Percentiles rank a stretch among this genome's conserved stretches.
phyloP scores from a whole-genome alignment of 306 rosid genomes.

The Biancaea sappan region DNA sequence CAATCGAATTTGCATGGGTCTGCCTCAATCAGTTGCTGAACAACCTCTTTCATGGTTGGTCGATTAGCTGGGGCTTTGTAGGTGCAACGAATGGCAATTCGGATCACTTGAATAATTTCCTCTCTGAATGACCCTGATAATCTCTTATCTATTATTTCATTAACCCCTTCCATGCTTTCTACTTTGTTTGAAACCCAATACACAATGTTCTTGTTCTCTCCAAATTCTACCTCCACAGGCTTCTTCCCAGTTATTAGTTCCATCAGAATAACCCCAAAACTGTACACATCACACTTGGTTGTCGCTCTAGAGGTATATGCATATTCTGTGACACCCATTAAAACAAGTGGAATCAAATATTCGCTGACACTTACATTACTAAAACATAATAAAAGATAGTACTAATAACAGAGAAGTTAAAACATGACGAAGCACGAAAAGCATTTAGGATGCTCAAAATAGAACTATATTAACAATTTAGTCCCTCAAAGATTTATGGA shows the following conservation, averaged over 20 bases:
- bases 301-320: slow-evolving; percentile 67
- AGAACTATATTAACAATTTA: too few relatives aligned
- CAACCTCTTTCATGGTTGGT: slow-evolving; percentile 75
- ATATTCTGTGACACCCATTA: slow-evolving; percentile 49
- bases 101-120: slow-evolving; percentile 57
- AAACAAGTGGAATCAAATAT: not conserved
- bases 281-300: slow-evolving; percentile 68
- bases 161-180: slow-evolving; percentile 58
- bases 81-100: slow-evolving; percentile 65
- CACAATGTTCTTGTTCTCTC: slow-evolving; percentile 62
- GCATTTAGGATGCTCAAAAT: too few relatives aligned
- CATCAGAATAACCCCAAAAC: slow-evolving; percentile 69
- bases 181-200: slow-evolving; percentile 63
- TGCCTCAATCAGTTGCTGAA: slow-evolving; percentile 56
- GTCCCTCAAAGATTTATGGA: too few relatives aligned
- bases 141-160: slow-evolving; percentile 57
- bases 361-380: not conserved
- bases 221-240: slow-evolving; percentile 68
- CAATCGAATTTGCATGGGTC: slow-evolving; percentile 51
- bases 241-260: slow-evolving; percentile 73
- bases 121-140: slow-evolving; percentile 42
- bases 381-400: not conserved
- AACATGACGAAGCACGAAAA: too few relatives aligned
- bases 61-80: slow-evolving; percentile 63
- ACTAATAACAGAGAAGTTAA: too few relatives aligned